These are phyloP conservation scores for Phytopythium helicoides DNA, from an alignment of 352 stramenopile genomes.

Conservation along the genomic window DNA sequence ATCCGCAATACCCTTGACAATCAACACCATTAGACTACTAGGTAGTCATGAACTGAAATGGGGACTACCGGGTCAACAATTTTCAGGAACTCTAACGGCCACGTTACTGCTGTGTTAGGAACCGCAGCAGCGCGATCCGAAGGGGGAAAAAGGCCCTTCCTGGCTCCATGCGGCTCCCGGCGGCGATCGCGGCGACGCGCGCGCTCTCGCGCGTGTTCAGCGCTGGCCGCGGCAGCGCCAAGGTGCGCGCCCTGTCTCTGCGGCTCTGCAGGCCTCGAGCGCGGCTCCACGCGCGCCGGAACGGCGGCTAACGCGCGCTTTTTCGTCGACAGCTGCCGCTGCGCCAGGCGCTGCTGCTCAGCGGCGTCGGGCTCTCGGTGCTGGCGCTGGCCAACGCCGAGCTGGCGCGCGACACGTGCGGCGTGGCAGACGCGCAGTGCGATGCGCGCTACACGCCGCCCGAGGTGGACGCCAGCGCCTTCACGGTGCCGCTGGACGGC, in stretches of 20 bases:
- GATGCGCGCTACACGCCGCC: slow-evolving; percentile 48
- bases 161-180: slow-evolving; percentile 1
- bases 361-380: slow-evolving; percentile 46
- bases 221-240: slow-evolving; percentile 1
- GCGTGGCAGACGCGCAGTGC: slow-evolving; percentile 35
- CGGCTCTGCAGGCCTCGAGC: too few species aligned
- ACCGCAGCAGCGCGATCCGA: too few species aligned
- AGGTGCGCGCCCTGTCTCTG: background rate
- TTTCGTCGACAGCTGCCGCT: slow-evolving; percentile 13
- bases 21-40: too few species aligned
- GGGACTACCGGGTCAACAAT: too few species aligned
- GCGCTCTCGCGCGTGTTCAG: slow-evolving; percentile 4
- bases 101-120: too few species aligned
- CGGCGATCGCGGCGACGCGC: background rate
- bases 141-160: background rate
- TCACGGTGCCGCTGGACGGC: slow-evolving; percentile 52
- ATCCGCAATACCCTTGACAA: too few species aligned
- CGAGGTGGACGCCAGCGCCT: slow-evolving; percentile 32
- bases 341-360: slow-evolving; percentile 48
- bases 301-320: too few species aligned
- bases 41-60: too few species aligned
- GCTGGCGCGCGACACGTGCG: slow-evolving; percentile 13
- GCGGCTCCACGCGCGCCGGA: too few species aligned
- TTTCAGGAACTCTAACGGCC: too few species aligned
- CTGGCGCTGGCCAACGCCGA: slow-evolving; percentile 37